Evolutionary conservation across 73 alveolate genomes (phyloP), one percentile per base, ranked within the genome.

Genomic region (Paramecium octaurelia): DNA sequence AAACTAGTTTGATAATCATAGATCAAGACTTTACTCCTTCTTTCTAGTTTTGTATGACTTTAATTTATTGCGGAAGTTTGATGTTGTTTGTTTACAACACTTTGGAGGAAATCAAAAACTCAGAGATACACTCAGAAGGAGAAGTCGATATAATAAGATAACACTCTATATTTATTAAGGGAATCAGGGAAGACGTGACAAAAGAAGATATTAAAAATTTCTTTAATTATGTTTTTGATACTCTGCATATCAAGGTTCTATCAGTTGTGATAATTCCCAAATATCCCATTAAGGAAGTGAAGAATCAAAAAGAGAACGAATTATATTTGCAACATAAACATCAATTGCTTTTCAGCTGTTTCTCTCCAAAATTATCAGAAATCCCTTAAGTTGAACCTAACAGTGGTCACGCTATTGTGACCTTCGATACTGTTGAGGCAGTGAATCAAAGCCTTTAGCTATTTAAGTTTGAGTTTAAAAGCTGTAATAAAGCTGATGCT

Each of bases 371-470:
- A 80, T 80, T 24, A 44, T 20, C 2, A 42, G 70, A 80, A 48
- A 42, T 44, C 2, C 91, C 91, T 12, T n/a, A 21, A 27, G 57
- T 46, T n/a, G 42, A 40, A 80, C 31, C 34, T 94, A 95, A 77
- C 31, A 92, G 96, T 29, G 99, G 99, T 7, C 99, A 97, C 93
- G 99, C 99, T 12, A 94, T 97, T 77, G 96, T 97, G 11, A 93
- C 97, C 58, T 97, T 97, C 86, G 98, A 97, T 85, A 88, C 98
- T 12, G 29, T 64, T 44, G 80, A 93, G 18, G 95, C 97, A 46
- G 97, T 96, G 29, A 95, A 94, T 71, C 91, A 68, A 68, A 21
- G 57, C 20, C 18, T 48, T 10, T 20, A 80, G 11, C 31, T 7
- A 12, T 24, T 43, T 80, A 21, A 44, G 16, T 3, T 40, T 5